A percentile compares a stretch with the other conserved stretches of the same genome.
Evolutionary conservation across 768 basidiomycete species (phyloP).

Genomic region (Antrodiella citrinella): DNA sequence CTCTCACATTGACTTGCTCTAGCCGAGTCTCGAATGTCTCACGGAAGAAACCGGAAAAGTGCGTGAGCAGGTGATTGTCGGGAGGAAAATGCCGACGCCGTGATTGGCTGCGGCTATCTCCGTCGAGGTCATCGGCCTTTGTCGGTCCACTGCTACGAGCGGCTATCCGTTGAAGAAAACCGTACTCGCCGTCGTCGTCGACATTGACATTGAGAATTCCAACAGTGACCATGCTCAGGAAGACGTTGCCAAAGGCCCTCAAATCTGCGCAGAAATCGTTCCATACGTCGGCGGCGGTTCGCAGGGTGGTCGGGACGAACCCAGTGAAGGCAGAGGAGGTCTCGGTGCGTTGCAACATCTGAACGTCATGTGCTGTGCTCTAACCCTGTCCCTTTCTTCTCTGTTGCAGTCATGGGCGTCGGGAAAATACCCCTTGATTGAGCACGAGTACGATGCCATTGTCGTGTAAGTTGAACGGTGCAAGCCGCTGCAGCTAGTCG

Average conservation of each 20-base stretch:
- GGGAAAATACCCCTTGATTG: slow-evolving; percentile 92
- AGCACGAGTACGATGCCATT: slow-evolving; percentile 98
- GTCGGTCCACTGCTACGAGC: background rate
- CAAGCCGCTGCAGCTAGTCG: too few species aligned
- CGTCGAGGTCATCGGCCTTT: background rate
- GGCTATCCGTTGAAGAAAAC: background rate
- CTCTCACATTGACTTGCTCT: too few species aligned
- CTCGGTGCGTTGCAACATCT: slow-evolving; percentile 38
- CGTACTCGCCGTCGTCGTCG: slow-evolving; percentile 6
- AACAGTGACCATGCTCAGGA: slow-evolving; percentile 48
- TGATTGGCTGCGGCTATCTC: background rate
- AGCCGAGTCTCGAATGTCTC: too few species aligned
- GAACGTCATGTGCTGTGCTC: slow-evolving; percentile 1
- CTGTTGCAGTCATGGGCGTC: slow-evolving; percentile 58
- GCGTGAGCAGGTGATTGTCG: background rate
- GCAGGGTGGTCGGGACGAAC: slow-evolving; percentile 59
- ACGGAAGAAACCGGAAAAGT: background rate
- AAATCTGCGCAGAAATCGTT: slow-evolving; percentile 50
- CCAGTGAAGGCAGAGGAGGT: slow-evolving; percentile 79
- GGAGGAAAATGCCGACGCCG: background rate
- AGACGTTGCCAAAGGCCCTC: slow-evolving; percentile 48
- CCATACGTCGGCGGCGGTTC: slow-evolving; percentile 51
- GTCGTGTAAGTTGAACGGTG: slow-evolving; percentile 83
- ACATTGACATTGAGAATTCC: slow-evolving; percentile 11
- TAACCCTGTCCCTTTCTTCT: slow-evolving; percentile 6